These are phyloP conservation scores for Dicorynia guianensis DNA, from an alignment of 306 rosid genomes.

Conservation along the genomic window DNA sequence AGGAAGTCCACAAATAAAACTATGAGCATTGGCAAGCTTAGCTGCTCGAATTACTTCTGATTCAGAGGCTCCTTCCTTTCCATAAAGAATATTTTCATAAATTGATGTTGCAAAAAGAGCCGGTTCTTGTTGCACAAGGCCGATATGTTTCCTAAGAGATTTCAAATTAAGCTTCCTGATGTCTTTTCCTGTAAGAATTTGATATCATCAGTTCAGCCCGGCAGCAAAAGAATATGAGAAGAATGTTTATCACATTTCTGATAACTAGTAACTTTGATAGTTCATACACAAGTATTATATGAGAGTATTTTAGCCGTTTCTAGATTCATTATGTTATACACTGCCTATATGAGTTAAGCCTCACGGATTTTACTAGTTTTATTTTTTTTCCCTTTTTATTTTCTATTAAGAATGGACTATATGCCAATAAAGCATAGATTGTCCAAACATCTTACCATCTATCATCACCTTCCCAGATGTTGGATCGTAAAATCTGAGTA, in stretches of 20 bases:
- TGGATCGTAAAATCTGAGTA: constrained; percentile 90
- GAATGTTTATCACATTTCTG: background rate
- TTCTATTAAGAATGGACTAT: background rate
- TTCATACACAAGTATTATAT: background rate
- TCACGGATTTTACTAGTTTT: background rate
- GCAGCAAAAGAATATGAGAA: constrained; percentile 42
- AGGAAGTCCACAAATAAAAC: constrained; percentile 77
- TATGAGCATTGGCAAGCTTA: constrained; percentile 83
- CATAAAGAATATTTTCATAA: constrained; percentile 79
- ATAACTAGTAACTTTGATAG: background rate
- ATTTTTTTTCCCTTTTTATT: background rate
- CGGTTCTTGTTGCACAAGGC: constrained; percentile 93
- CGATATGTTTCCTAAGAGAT: constrained; percentile 78
- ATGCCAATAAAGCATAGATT: constrained; percentile 6
- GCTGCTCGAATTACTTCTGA: constrained; percentile 85
- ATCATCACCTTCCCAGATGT: constrained; percentile 76
- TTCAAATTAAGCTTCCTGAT: constrained; percentile 67
- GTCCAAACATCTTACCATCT: constrained; percentile 64
- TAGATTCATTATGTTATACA: background rate
- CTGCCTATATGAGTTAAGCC: background rate
- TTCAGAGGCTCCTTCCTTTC: constrained; percentile 79
- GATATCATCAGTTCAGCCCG: constrained; percentile 40
- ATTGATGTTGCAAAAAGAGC: constrained; percentile 87
- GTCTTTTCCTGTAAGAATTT: constrained; percentile 70
- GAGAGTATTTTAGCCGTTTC: background rate